Base-by-base conservation (phyloP, 2,329 filamentous ascomycete genomes). In the Penicillium digitatum region DNA sequence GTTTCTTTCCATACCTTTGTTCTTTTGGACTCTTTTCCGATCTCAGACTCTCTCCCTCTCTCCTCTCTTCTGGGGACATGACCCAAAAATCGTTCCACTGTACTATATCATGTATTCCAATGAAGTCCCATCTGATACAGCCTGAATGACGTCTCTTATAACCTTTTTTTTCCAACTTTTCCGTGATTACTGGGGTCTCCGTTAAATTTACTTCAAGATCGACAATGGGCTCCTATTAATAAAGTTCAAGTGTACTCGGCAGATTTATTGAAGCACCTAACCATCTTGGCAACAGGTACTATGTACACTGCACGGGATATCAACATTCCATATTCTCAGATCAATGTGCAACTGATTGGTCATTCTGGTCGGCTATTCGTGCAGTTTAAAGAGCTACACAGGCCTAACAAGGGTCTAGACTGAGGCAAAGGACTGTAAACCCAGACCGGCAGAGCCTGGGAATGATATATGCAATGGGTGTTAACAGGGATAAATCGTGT, bases 31-130 rank as follows among this genome's bases (percentile, higher is more conserved):
- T 40, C 54, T 38, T 38, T 55, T 29, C 43, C 39, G 44, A 49
- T 54, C 51, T 54, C 20, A 4, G 12, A 11, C 20, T 20, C 12
- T n/a, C 42, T 31, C 39, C 37, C 51, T 52, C 45, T 22, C 51
- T 42, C 58, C 62, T 63, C 62, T 61, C 61, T 37, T 54, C 56
- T 47, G 62, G 57, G 62, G 56, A 47, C 59, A 59, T 46, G 52
- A 24, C 48, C 14, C 26, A 26, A 57, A 61, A 61, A 60, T 52
- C 51, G 50, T 58, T 62, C 60, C 58, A 56, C 54, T 62, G 62
- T 62, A 63, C 55, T 60, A 62, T 65, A 65, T 61, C 59, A 65
- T 65, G 62, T 56, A 50, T 57, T 50, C 54, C 48, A 48, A 50
- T 54, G 47, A 51, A 54, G 38, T 55, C 9, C 29, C 34, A 42